These are phyloP conservation scores for Aspergillus sp. DNA, from an alignment of 2,329 filamentous ascomycete species.

Conservation along the genomic window DNA sequence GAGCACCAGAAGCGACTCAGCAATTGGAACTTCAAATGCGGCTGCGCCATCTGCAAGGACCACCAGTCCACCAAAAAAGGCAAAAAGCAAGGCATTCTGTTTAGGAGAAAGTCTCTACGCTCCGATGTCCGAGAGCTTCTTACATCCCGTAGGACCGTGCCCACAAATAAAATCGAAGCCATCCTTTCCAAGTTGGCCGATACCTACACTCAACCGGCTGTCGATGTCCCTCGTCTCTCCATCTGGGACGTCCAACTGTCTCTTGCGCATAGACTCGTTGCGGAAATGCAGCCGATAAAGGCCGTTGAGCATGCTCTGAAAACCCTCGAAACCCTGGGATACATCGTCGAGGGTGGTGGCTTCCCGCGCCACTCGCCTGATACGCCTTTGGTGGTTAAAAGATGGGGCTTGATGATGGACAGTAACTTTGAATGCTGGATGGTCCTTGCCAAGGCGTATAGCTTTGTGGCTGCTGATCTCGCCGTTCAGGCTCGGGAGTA, in stretches of 20 bases:
- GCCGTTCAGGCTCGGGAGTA: slow-evolving; percentile 19
- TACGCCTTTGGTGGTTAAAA: slow-evolving; percentile 8
- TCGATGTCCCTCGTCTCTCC: slow-evolving; percentile 17
- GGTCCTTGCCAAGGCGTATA: slow-evolving; percentile 18
- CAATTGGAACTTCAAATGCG: slow-evolving; percentile 20
- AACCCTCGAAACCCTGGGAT: slow-evolving; percentile 18
- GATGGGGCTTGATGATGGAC: slow-evolving; percentile 25
- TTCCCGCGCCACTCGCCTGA: slow-evolving; percentile 1
- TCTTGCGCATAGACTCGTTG: slow-evolving; percentile 9
- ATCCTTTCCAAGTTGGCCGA: slow-evolving; percentile 8
- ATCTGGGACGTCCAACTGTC: slow-evolving; percentile 9
- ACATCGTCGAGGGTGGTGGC: slow-evolving; percentile 15
- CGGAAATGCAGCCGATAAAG: slow-evolving; percentile 4
- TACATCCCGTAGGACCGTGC: neutral
- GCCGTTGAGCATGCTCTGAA: slow-evolving; percentile 14
- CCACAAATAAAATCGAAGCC: slow-evolving; percentile 8
- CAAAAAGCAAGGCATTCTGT: no score
- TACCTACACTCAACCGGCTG: slow-evolving; percentile 16
- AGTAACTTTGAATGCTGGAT: slow-evolving; percentile 21
- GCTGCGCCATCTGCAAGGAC: slow-evolving; percentile 18
- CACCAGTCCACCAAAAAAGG: neutral
- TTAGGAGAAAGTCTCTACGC: neutral
- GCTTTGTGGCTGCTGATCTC: slow-evolving; percentile 9
- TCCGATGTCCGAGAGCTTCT: neutral
- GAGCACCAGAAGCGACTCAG: slow-evolving; percentile 1